Conservation (phyloP, 352 stramenopile genomes). For the Phytophthora quininea region DNA sequence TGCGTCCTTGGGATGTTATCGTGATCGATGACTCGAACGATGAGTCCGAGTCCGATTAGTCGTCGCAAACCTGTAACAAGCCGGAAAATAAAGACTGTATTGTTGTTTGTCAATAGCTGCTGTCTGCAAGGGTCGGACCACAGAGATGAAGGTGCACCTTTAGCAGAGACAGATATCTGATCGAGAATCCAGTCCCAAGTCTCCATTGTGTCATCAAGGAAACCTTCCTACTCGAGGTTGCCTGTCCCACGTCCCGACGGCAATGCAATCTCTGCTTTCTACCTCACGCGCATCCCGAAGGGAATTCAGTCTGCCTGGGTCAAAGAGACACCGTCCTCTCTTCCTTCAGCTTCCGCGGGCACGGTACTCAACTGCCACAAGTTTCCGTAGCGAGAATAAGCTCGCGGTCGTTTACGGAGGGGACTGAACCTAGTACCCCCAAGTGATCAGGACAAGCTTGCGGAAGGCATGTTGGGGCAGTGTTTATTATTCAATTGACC, state of each 20-base stretch:
- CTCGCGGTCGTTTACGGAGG: too few species aligned
- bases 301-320: not conserved
- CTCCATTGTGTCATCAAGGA: not conserved
- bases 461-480: not conserved
- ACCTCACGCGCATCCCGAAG: not conserved
- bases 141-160: not conserved
- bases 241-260: not conserved
- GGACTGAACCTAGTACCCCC: too few species aligned
- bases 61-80: slow-evolving; percentile 17
- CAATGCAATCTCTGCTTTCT: not conserved
- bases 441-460: not conserved
- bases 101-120: not conserved
- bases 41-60: slow-evolving; percentile 43
- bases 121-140: too few species aligned
- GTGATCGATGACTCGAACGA: slow-evolving; percentile 79
- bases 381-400: too few species aligned
- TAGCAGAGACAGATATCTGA: not conserved
- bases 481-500: slow-evolving; percentile 20
- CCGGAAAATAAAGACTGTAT: not conserved
- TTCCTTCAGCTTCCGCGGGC: not conserved
- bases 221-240: not conserved
- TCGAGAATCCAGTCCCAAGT: not conserved
- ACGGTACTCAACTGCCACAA: too few species aligned
- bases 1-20: slow-evolving; percentile 72
- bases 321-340: not conserved